phyloP scores from a whole-genome alignment of 768 basidiomycete species.

The Cyclocybe cylindracea region DNA sequence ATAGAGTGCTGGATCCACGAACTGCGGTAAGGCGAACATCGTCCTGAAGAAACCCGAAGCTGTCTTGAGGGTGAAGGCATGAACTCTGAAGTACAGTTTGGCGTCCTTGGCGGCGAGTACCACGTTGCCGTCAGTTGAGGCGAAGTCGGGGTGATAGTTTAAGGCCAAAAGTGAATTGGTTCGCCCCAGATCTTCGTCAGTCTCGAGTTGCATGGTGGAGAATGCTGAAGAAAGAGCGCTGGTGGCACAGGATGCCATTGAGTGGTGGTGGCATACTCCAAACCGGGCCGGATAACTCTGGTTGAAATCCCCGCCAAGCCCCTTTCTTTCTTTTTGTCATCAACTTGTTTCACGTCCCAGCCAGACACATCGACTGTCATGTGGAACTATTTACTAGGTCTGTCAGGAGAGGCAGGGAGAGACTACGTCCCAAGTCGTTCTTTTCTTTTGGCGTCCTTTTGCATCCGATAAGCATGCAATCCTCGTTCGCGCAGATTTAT shows the following conservation, averaged over 20 bases:
- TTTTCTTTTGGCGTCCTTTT: too few species aligned
- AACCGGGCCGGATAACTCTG: background rate
- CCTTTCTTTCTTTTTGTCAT: too few species aligned
- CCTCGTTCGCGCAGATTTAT: too few species aligned
- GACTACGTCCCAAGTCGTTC: too few species aligned
- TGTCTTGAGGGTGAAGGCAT: slow-evolving; percentile 59
- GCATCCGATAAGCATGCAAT: too few species aligned
- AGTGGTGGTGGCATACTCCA: background rate
- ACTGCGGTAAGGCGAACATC: slow-evolving; percentile 61
- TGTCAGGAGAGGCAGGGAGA: too few species aligned
- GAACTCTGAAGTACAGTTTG: slow-evolving; percentile 53
- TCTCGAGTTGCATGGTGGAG: slow-evolving; percentile 16
- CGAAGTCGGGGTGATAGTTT: slow-evolving; percentile 49
- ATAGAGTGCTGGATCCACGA: slow-evolving; percentile 1
- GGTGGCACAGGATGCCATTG: too few species aligned
- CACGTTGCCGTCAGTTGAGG: slow-evolving; percentile 55
- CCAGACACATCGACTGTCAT: too few species aligned
- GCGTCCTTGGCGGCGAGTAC: slow-evolving; percentile 54
- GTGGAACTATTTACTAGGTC: too few species aligned
- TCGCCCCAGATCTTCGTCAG: slow-evolving; percentile 1
- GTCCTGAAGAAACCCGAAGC: slow-evolving; percentile 67
- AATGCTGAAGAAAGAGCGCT: too few species aligned
- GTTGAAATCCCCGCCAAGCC: too few species aligned
- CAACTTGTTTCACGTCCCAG: too few species aligned
- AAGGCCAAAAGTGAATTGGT: slow-evolving; percentile 5